Percentiles rank a stretch among this genome's conserved stretches.
Evolutionary conservation across 257 asterid species (phyloP).

Genomic region (Striga asiatica): DNA sequence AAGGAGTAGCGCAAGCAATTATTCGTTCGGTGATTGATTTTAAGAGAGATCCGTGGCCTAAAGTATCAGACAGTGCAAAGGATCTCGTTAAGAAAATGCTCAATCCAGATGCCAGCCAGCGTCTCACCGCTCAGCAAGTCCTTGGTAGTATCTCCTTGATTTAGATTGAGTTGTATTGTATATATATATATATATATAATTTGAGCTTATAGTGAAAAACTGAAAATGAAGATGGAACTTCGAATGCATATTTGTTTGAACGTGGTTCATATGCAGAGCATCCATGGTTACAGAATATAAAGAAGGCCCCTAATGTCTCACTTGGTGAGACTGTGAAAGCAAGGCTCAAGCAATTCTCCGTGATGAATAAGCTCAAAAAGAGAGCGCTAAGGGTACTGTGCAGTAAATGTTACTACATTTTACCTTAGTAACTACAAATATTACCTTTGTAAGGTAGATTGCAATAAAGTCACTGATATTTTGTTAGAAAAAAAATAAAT

Average conservation of each 20-base stretch:
- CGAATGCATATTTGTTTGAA: not conserved
- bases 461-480: not conserved
- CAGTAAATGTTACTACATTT: not conserved
- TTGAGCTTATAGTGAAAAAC: not conserved
- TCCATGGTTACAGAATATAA: slow-evolving; percentile 59
- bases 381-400: slow-evolving; percentile 49
- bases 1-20: slow-evolving; percentile 74
- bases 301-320: slow-evolving; percentile 63
- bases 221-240: not conserved
- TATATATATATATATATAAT: not conserved
- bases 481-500: not conserved
- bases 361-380: slow-evolving; percentile 69
- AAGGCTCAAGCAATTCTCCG: slow-evolving; percentile 64
- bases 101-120: slow-evolving; percentile 44
- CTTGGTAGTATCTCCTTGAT: slow-evolving; percentile 34
- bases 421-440: not conserved
- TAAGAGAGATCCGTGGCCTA: slow-evolving; percentile 70
- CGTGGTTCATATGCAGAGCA: slow-evolving; percentile 35
- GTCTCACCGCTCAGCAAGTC: slow-evolving; percentile 63
- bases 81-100: slow-evolving; percentile 76
- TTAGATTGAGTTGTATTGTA: not conserved
- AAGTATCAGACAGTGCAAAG: slow-evolving; percentile 52
- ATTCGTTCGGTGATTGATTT: slow-evolving; percentile 55
- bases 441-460: not conserved
- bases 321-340: slow-evolving; percentile 72